Percentiles rank a stretch among this genome's conserved stretches.
phyloP scores from a whole-genome alignment of 192 early-diverging fungal genomes.

The Thamnidium elegans region DNA sequence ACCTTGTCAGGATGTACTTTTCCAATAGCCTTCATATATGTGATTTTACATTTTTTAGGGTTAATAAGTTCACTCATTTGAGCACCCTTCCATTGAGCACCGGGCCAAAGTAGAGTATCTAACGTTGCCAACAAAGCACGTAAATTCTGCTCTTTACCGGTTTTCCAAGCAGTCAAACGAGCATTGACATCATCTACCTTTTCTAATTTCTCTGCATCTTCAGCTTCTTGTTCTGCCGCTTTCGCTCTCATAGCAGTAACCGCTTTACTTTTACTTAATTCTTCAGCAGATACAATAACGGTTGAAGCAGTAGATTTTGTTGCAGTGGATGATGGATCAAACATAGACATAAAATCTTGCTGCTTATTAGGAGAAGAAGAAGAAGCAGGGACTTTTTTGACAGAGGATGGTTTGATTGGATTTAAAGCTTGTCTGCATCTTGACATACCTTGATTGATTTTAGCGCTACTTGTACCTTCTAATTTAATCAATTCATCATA shows the following conservation, averaged over 20 bases:
- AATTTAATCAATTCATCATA: constrained; percentile 48
- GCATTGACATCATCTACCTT: constrained; percentile 77
- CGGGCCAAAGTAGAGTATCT: constrained; percentile 75
- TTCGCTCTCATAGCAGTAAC: constrained; percentile 76
- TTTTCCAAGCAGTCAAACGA: constrained; percentile 72
- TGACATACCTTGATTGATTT: constrained; percentile 42
- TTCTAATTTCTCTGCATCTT: constrained; percentile 77
- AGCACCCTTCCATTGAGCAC: constrained; percentile 69
- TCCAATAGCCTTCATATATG: constrained; percentile 89
- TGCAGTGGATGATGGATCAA: constrained; percentile 18
- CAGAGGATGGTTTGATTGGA: not conserved
- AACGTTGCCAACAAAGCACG: constrained; percentile 84
- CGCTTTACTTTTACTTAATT: constrained; percentile 34
- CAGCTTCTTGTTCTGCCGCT: constrained; percentile 63
- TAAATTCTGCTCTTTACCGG: constrained; percentile 88
- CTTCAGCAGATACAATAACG: not conserved
- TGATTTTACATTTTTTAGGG: constrained; percentile 83
- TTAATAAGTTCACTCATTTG: constrained; percentile 87
- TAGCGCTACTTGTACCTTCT: constrained; percentile 35
- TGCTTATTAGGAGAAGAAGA: constrained; percentile 25
- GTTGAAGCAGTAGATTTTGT: not conserved
- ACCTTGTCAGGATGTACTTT: constrained; percentile 96
- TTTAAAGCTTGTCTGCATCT: constrained; percentile 49
- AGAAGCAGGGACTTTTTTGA: not conserved
- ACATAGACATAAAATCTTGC: constrained; percentile 5